Evolutionary conservation across 371 early-diverging fungal genomes (phyloP).

Genomic region (Mucor velutinosus): DNA sequence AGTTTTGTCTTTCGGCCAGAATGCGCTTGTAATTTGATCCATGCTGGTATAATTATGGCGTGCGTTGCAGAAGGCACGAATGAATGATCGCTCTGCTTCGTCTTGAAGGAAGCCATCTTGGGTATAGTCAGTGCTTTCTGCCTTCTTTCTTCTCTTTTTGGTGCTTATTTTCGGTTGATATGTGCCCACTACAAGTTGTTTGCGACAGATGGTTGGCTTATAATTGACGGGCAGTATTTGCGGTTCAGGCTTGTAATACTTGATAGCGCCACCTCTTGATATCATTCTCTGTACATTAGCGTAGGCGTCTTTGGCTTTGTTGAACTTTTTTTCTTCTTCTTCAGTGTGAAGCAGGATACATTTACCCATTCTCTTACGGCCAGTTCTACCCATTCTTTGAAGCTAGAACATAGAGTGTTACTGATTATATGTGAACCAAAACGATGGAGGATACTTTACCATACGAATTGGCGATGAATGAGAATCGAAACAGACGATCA

Average conservation of each 20-base stretch:
- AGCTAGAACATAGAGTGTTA: conserved; percentile 47
- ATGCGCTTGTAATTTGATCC: conserved; percentile 10
- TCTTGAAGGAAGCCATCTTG: conserved; percentile 5
- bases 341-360: conserved; percentile 83
- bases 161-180: conserved; percentile 10
- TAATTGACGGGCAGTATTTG: conserved; percentile 51
- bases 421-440: neutral
- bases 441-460: conserved; percentile 36
- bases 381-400: conserved; percentile 95
- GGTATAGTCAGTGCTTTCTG: neutral
- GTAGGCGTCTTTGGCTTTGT: conserved; percentile 63
- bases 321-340: conserved; percentile 75
- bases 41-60: neutral
- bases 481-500: conserved; percentile 91
- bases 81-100: neutral
- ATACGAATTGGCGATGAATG: conserved; percentile 84
- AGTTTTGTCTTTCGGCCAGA: conserved; percentile 23
- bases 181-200: conserved; percentile 29
- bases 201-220: conserved; percentile 45
- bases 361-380: conserved; percentile 86
- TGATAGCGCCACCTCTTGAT: conserved; percentile 17
- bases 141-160: conserved; percentile 1
- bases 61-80: neutral
- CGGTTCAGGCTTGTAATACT: conserved; percentile 31
- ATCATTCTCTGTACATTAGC: conserved; percentile 58